Conservation (phyloP, 2,329 filamentous ascomycete species). For the Paramyrothecium sp. region DNA sequence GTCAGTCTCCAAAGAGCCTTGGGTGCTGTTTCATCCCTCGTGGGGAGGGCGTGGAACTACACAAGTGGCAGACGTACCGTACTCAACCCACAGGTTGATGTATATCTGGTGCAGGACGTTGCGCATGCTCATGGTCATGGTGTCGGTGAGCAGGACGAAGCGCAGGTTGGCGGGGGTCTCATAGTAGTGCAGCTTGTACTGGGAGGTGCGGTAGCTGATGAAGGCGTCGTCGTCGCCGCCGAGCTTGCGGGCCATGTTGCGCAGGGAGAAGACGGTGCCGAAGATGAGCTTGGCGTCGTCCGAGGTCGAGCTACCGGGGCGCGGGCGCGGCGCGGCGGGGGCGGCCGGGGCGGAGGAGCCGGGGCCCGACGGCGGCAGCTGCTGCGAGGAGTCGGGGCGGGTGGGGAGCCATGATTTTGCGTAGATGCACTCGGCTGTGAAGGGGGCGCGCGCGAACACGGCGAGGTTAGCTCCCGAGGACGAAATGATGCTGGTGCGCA, state of each 20-base stretch:
- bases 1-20: background rate
- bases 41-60: background rate
- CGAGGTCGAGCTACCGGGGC: constrained; percentile 35
- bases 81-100: constrained; percentile 97
- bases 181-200: constrained; percentile 99
- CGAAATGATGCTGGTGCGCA: background rate
- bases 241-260: constrained; percentile 95
- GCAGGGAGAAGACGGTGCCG: constrained; percentile 91
- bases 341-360: constrained; percentile 11
- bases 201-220: constrained; percentile 85
- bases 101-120: constrained; percentile 98
- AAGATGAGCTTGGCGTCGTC: constrained; percentile 98
- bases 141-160: constrained; percentile 95
- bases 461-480: constrained; percentile 12
- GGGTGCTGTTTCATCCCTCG: background rate
- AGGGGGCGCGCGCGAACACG: too few species aligned
- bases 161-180: constrained; percentile 95
- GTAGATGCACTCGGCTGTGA: constrained; percentile 93
- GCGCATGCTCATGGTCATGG: constrained; percentile 82
- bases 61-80: constrained; percentile 56
- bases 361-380: constrained; percentile 24
- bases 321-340: constrained; percentile 11
- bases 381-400: constrained; percentile 30
- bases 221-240: constrained; percentile 94
- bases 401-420: constrained; percentile 75